Evolutionary conservation across 2,329 filamentous ascomycete genomes (phyloP), one percentile per base, ranked within the genome.

Genomic region (Rhytidhysteron rufulum): DNA sequence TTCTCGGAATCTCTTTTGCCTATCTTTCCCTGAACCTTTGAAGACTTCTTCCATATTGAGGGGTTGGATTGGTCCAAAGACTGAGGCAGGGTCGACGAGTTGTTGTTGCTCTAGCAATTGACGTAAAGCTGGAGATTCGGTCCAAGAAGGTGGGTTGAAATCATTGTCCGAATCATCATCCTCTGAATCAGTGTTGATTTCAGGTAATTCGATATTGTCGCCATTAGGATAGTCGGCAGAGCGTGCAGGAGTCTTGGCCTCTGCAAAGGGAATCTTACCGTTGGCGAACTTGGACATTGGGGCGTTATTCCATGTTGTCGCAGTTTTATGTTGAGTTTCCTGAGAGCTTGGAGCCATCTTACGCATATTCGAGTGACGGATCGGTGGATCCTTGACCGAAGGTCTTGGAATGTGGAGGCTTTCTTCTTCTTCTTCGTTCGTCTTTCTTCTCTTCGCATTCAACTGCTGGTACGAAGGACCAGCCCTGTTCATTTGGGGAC

Each of bases 41-140:
- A 98, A 98, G 22, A 96, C 89, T 61, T 97, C 90, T 57, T 98
- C 94, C 84, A 98, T 93, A 57, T 88, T 88, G 49, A 98, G 74
- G 10, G 89, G 87, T 9, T 79, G 83, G 18, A 95, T 88, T 1
- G 88, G 86, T 0, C 93, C 93, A 58, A 98, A 98, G 39, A 98
- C 86, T 27, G 78, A 72, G 56, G 87, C 80, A 0, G 89, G 88
- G 55, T 98, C 89, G 51, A 93, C 77, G 8, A 82, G 79, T 64
- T 98, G 90, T 62, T 98, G 94, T 36, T 81, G 75, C 43, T 84
- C 78, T 19, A 98, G 78, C 40, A 88, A 79, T 39, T 79, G 74
- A 15, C 84, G 80, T 33, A 98, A 78, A 48, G 88, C 85, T 9
- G 91, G 90, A 3, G 88, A 88, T 58, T 95, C 85, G 4, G 88